A percentile compares a stretch with the other conserved stretches of the same genome.
Conservation (phyloP, 2,329 filamentous ascomycete genomes). For the Aureobasidium sp. region DNA sequence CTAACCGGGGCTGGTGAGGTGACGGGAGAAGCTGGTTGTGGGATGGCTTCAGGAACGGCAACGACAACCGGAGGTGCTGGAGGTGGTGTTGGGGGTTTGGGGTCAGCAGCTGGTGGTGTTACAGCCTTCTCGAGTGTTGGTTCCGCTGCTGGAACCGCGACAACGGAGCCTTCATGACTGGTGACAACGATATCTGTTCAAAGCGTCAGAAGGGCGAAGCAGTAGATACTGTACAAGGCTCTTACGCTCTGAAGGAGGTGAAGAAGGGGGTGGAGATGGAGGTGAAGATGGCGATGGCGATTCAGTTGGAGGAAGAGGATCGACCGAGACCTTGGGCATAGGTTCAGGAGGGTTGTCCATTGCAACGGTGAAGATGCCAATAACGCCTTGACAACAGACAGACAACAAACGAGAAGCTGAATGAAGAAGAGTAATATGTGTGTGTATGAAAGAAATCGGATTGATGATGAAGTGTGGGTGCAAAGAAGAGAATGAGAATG, state of each 20-base stretch:
- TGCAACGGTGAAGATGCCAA: neutral
- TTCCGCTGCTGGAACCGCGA: constrained; percentile 3
- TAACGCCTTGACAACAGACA: neutral
- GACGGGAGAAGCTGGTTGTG: neutral
- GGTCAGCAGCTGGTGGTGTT: neutral
- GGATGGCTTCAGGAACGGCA: neutral
- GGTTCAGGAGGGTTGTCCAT: constrained; percentile 12
- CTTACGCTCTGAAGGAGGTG: constrained; percentile 5
- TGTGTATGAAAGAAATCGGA: neutral
- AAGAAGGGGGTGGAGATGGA: neutral
- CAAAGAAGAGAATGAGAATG: neutral
- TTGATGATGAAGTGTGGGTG: neutral
- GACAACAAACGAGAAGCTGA: neutral
- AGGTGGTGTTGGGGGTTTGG: neutral
- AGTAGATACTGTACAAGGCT: neutral
- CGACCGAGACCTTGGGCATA: constrained; percentile 8
- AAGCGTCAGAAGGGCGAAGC: neutral
- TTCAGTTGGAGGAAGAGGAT: constrained; percentile 1
- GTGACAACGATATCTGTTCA: constrained; percentile 1
- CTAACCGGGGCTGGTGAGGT: neutral
- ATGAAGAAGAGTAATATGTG: neutral
- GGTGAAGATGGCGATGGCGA: neutral
- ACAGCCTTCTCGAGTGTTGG: constrained; percentile 5
- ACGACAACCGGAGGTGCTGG: neutral
- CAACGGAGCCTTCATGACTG: constrained; percentile 3